phyloP scores from a whole-genome alignment of 75 land plant genomes.

The Gnetum montanum region DNA sequence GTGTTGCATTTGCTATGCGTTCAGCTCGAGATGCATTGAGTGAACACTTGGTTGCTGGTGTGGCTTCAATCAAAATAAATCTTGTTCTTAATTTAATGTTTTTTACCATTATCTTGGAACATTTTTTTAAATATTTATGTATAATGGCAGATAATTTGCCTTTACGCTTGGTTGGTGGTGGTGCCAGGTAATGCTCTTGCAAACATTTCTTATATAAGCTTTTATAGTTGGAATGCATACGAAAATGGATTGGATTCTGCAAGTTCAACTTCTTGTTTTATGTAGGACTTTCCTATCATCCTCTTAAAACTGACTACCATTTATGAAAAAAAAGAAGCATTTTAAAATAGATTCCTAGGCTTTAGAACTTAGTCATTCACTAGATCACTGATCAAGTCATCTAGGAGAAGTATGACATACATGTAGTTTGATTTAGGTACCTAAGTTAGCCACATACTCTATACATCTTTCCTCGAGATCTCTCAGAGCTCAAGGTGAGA shows the following conservation, averaged over 20 bases:
- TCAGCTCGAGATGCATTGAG: constrained; percentile 30
- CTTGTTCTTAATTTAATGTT: background rate
- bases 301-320: background rate
- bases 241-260: background rate
- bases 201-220: too few species aligned
- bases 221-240: too few species aligned
- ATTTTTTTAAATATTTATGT: background rate
- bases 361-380: background rate
- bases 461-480: too few species aligned
- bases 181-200: constrained; percentile 23
- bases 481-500: too few species aligned
- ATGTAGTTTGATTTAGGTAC: too few species aligned
- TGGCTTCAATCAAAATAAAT: background rate
- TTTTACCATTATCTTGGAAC: background rate
- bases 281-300: background rate
- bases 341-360: background rate
- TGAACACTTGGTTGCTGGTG: constrained; percentile 2
- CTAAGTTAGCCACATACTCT: too few species aligned
- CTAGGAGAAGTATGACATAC: too few species aligned
- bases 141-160: constrained; percentile 8
- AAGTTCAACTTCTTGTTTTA: background rate
- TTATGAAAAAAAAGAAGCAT: background rate
- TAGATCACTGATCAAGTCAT: too few species aligned
- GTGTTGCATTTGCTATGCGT: constrained; percentile 33
- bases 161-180: constrained; percentile 38